Conservation (phyloP, 805 yeast species). For the Candida succiphila region DNA sequence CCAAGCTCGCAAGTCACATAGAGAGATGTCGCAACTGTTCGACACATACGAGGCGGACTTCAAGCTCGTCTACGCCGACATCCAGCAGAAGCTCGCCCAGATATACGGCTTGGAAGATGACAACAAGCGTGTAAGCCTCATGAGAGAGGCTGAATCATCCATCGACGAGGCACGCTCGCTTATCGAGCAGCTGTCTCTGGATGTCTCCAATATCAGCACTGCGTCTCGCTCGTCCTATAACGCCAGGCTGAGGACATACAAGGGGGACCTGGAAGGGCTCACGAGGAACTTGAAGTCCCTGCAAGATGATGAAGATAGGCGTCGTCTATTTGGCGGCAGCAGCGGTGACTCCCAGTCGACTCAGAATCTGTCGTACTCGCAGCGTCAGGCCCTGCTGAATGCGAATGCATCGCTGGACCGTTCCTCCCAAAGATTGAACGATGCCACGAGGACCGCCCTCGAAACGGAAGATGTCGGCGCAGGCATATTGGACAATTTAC, state of each 20-base stretch:
- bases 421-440: constrained; percentile 73
- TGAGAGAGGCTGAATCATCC: constrained; percentile 52
- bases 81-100: constrained; percentile 52
- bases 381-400: constrained; percentile 70
- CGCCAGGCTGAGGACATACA: constrained; percentile 66
- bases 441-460: constrained; percentile 80
- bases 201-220: constrained; percentile 78
- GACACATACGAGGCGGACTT: constrained; percentile 62
- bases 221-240: constrained; percentile 60
- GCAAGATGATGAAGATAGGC: constrained; percentile 64
- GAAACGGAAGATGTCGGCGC: constrained; percentile 93
- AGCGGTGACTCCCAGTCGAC: constrained; percentile 24
- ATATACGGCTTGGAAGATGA: constrained; percentile 33
- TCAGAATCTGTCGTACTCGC: constrained; percentile 32
- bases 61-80: constrained; percentile 60
- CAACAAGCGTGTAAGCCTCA: constrained; percentile 41
- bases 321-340: constrained; percentile 58
- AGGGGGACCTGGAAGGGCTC: constrained; percentile 43
- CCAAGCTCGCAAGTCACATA: background rate
- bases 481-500: constrained; percentile 73
- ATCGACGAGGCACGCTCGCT: constrained; percentile 77
- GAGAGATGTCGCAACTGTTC: constrained; percentile 39
- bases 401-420: constrained; percentile 77
- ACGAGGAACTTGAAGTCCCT: constrained; percentile 45
- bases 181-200: constrained; percentile 80